Evolutionary conservation across 257 asterid species (phyloP).

Genomic region (Craterostigma plantagineum): DNA sequence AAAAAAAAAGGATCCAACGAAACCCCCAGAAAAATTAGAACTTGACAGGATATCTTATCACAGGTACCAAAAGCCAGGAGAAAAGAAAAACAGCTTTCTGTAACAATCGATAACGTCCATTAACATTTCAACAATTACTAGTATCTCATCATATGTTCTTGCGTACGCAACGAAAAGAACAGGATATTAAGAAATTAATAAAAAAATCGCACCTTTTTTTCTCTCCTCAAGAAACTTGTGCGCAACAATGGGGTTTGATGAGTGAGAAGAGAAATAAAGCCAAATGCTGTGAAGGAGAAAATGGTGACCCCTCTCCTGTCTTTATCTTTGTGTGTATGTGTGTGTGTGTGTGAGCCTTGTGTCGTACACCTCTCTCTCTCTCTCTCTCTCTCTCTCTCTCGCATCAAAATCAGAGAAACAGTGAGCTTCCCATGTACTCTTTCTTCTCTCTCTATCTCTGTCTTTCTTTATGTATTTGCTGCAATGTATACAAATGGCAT

Average conservation of each 20-base stretch:
- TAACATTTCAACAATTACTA: neutral
- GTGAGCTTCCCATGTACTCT: conserved; percentile 52
- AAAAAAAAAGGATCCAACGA: neutral
- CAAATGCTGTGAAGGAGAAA: conserved; percentile 12
- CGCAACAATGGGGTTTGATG: conserved; percentile 22
- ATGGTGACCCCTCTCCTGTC: conserved; percentile 16
- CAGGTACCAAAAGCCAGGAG: conserved; percentile 6
- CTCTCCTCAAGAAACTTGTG: conserved; percentile 15
- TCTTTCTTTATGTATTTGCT: conserved; percentile 1
- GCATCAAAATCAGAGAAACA: conserved; percentile 67
- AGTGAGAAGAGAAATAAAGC: conserved; percentile 11
- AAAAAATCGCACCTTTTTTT: conserved; percentile 23
- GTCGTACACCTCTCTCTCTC: conserved; percentile 16
- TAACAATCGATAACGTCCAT: neutral
- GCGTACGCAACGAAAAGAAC: neutral
- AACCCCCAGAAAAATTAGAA: conserved; percentile 1
- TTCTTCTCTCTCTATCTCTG: too few species aligned
- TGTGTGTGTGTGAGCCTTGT: conserved; percentile 31
- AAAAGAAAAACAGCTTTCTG: conserved; percentile 8
- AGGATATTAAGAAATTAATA: neutral
- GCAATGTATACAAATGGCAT: conserved; percentile 8
- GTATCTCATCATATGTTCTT: neutral
- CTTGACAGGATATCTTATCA: conserved; percentile 1
- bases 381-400: conserved; percentile 18
- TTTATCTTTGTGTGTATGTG: conserved; percentile 19